These are phyloP conservation scores for Dispira parvispora DNA, from an alignment of 192 early-diverging fungal species.

Conservation along the genomic window DNA sequence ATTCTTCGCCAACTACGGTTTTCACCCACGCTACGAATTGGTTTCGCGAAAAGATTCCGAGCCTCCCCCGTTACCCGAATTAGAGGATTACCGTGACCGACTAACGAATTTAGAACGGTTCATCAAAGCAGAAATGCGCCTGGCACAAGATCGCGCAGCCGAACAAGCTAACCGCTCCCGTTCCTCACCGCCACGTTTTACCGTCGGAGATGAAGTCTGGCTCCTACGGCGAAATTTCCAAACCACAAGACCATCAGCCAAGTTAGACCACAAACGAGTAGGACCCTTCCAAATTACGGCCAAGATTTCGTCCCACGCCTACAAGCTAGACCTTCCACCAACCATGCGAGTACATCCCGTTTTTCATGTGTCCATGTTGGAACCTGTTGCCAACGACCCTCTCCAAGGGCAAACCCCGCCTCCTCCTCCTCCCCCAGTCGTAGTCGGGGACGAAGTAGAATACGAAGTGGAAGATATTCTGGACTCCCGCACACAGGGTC, in stretches of 20 bases:
- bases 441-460: no score
- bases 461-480: no score
- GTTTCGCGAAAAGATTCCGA: neutral
- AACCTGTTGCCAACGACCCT: no score
- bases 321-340: slow-evolving; percentile 14
- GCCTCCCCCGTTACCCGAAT: neutral
- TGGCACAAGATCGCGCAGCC: no score
- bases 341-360: slow-evolving; percentile 16
- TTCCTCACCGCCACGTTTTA: neutral
- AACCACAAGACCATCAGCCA: neutral
- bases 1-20: neutral
- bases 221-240: slow-evolving; percentile 10
- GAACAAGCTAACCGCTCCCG: neutral
- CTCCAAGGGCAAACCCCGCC: no score
- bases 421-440: no score
- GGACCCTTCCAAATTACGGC: slow-evolving; percentile 14
- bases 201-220: slow-evolving; percentile 15
- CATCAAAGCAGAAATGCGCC: neutral
- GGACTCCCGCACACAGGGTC: no score
- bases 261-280: slow-evolving; percentile 13
- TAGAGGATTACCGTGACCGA: neutral
- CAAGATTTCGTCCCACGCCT: slow-evolving; percentile 10
- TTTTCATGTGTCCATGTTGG: no score
- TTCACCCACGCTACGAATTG: neutral
- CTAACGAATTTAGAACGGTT: neutral